Evolutionary conservation across 2,329 filamentous ascomycete species (phyloP).

Genomic region (Aspergillus sp.): DNA sequence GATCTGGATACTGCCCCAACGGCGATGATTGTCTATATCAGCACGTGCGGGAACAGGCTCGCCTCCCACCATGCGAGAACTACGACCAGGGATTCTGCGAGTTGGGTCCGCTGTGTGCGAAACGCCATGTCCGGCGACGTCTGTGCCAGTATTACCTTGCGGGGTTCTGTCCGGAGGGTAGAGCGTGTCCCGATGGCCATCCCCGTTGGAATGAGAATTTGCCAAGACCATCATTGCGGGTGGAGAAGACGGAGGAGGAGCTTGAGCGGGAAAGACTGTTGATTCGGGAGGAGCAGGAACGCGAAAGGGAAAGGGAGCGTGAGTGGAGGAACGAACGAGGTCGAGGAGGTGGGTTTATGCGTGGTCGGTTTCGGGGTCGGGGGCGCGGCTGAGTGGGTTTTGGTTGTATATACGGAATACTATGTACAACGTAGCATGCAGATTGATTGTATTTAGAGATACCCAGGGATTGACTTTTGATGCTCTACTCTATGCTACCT

Average conservation of each 20-base stretch:
- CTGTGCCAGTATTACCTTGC: slow-evolving; percentile 82
- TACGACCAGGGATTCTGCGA: slow-evolving; percentile 95
- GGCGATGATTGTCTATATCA: slow-evolving; percentile 94
- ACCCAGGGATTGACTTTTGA: not conserved
- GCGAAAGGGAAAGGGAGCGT: slow-evolving; percentile 48
- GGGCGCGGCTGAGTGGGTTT: slow-evolving; percentile 30
- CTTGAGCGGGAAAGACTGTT: slow-evolving; percentile 51
- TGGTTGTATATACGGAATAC: not conserved
- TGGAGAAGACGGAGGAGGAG: slow-evolving; percentile 69
- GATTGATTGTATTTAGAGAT: not conserved
- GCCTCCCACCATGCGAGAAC: slow-evolving; percentile 74
- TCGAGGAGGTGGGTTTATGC: slow-evolving; percentile 41
- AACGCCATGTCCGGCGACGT: slow-evolving; percentile 77
- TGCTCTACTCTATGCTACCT: too few species aligned
- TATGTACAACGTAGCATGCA: not conserved
- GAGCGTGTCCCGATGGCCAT: slow-evolving; percentile 70
- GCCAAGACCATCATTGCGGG: slow-evolving; percentile 50
- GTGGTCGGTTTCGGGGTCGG: slow-evolving; percentile 40
- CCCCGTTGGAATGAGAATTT: slow-evolving; percentile 67
- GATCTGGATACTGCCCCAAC: slow-evolving; percentile 91
- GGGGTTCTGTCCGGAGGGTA: slow-evolving; percentile 87
- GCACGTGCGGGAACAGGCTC: slow-evolving; percentile 76
- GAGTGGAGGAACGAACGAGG: slow-evolving; percentile 49
- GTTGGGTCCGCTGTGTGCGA: slow-evolving; percentile 75
- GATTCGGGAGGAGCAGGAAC: slow-evolving; percentile 55